Evolutionary conservation across 176 grass and related monocot species (phyloP), one percentile per base, ranked within the genome.

Genomic region (Panicum miliaceum): DNA sequence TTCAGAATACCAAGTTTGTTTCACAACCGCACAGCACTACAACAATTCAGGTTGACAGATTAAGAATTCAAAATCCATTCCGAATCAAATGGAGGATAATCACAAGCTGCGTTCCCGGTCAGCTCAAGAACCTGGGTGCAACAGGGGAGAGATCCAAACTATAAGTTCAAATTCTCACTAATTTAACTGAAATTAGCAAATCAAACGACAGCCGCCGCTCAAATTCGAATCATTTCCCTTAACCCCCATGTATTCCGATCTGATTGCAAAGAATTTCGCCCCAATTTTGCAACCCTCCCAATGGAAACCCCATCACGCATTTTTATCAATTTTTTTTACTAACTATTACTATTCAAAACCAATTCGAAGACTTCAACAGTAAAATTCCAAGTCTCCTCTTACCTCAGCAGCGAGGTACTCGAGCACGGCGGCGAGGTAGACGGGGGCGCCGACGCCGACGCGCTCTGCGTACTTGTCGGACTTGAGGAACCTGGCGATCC

Each of bases 321-420:
- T n/a, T n/a, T n/a, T n/a, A n/a, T 20, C 12, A 58, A 48, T 56
- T 23, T 11, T 2, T 23, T 10, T 8, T 59, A 59, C 22, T 22
- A 23, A 66, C 14, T 14, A 35, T 15, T 10, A 61, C 22, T 16
- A 48, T 12, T 22, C 3, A 6, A 75, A 74, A 20, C 18, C 45
- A 54, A 75, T 32, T 51, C 23, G 12, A 60, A n/a, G 1, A 75
- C 3, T 10, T 4, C 0, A 42, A 4, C 25, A 4, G 10, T 11
- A 16, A 11, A 68, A 87, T 51, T 66, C 0, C 0, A 69, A 42
- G 5, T 2, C 0, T 0, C 0, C 1, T 37, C 56, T 20, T 15
- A 99, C 96, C 96, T 99, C 96, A 9, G 96, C 96, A 11, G 96
- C 91, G 5, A 99, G 91, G 50, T 99, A 99, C 93, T 99, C 96